A percentile compares a stretch with the other conserved stretches of the same genome.
phyloP scores from a whole-genome alignment of 805 yeast species.

The Wickerhamiella occidentalis region DNA sequence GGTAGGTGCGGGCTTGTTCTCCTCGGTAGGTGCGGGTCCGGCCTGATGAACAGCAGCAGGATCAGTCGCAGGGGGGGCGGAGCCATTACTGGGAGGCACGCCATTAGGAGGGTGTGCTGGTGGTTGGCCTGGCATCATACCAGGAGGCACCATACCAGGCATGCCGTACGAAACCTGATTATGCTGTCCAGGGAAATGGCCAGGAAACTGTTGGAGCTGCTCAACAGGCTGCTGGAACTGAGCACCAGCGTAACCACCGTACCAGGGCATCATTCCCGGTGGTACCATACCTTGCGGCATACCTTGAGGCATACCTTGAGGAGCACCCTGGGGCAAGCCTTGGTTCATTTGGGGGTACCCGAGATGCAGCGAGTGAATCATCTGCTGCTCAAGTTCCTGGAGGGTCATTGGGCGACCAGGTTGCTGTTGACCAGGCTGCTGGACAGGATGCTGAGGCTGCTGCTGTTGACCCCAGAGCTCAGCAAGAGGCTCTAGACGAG shows the following conservation, averaged over 20 bases:
- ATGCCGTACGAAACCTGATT: neutral
- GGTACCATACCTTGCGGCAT: slow-evolving; percentile 11
- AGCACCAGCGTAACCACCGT: slow-evolving; percentile 3
- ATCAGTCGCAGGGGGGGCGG: neutral
- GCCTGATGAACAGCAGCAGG: too few species aligned
- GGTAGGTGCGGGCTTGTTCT: neutral
- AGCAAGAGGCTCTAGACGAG: slow-evolving; percentile 51
- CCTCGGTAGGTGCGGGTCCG: too few species aligned
- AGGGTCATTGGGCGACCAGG: slow-evolving; percentile 12
- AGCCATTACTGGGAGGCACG: neutral
- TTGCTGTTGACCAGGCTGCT: slow-evolving; percentile 1
- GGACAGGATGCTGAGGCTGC: slow-evolving; percentile 16
- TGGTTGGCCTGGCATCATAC: slow-evolving; percentile 1
- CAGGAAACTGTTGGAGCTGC: neutral
- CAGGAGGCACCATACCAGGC: slow-evolving; percentile 1
- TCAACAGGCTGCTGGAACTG: slow-evolving; percentile 11
- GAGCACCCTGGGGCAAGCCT: slow-evolving; percentile 9
- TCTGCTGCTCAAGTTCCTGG: slow-evolving; percentile 14
- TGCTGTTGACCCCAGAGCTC: slow-evolving; percentile 46
- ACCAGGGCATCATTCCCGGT: slow-evolving; percentile 11
- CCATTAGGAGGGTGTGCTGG: neutral
- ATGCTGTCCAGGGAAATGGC: neutral
- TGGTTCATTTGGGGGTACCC: slow-evolving; percentile 10
- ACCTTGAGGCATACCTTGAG: slow-evolving; percentile 6
- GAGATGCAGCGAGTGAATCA: slow-evolving; percentile 9